phyloP scores from a whole-genome alignment of 106 monocot species.

The Dioscorea zingiberensis region DNA sequence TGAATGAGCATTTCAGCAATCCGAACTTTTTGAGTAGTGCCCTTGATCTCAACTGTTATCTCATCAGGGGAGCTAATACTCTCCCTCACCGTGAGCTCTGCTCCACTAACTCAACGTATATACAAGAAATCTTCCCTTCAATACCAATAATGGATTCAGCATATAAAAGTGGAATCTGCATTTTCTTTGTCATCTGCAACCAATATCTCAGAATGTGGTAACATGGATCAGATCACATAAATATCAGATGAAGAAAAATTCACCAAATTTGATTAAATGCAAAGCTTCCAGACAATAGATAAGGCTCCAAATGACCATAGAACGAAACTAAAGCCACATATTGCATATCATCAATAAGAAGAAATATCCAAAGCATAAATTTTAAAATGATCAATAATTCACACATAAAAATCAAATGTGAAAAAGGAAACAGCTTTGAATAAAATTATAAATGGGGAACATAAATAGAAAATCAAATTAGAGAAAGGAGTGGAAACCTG shows the following conservation, averaged over 20 bases:
- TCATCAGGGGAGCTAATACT: conserved; percentile 33
- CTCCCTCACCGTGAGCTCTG: conserved; percentile 50
- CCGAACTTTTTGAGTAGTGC: conserved; percentile 46
- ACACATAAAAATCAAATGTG: too few relatives aligned
- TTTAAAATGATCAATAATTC: too few relatives aligned
- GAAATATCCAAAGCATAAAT: too few relatives aligned
- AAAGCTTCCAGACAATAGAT: too few relatives aligned
- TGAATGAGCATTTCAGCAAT: conserved; percentile 54
- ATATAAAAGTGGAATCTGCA: conserved; percentile 63
- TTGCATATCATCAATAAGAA: too few relatives aligned
- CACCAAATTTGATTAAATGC: too few relatives aligned
- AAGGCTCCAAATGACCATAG: too few relatives aligned
- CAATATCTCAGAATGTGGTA: neutral
- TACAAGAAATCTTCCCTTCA: conserved; percentile 42
- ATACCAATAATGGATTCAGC: conserved; percentile 66
- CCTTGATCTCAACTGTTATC: conserved; percentile 68
- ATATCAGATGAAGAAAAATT: too few relatives aligned
- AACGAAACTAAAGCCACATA: too few relatives aligned
- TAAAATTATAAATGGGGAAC: neutral
- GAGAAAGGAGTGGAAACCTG: conserved; percentile 35
- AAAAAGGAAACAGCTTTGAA: too few relatives aligned
- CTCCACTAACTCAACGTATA: conserved; percentile 51
- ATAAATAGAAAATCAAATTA: neutral
- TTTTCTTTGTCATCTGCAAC: conserved; percentile 49
- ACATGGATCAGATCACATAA: too few relatives aligned